Conservation (phyloP, 495 filamentous ascomycete genomes). For the Chaetomium tenue region DNA sequence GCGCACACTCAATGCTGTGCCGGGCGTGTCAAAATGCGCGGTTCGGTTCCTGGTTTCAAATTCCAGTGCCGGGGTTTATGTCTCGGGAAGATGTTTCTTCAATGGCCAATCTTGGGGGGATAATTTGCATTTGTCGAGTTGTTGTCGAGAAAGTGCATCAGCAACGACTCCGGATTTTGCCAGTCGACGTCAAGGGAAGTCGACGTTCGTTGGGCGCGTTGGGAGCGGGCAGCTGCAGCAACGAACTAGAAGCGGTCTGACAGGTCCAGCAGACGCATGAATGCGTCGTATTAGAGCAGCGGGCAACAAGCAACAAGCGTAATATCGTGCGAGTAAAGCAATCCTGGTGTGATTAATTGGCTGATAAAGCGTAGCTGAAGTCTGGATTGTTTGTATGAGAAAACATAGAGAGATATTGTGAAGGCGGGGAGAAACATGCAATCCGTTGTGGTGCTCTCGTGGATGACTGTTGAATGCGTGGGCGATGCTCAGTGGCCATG, state of each 20-base stretch:
- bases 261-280: background rate
- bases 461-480: background rate
- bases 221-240: background rate
- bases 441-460: background rate
- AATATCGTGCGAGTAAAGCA: background rate
- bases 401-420: background rate
- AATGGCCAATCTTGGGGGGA: background rate
- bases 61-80: background rate
- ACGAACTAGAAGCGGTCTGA: background rate
- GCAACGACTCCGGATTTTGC: slow-evolving; percentile 2
- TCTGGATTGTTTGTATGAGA: slow-evolving; percentile 1
- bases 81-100: too few species aligned
- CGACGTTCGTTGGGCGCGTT: slow-evolving; percentile 8
- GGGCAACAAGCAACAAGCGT: background rate
- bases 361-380: background rate
- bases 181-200: background rate
- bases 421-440: slow-evolving; percentile 7
- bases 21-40: slow-evolving; percentile 13
- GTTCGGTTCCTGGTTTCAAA: background rate
- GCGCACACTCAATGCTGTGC: slow-evolving; percentile 13
- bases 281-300: background rate
- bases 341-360: background rate
- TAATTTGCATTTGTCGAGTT: slow-evolving; percentile 10
- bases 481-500: background rate
- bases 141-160: background rate